Conservation (phyloP, 306 rosid genomes). For the Corylus avellana region DNA sequence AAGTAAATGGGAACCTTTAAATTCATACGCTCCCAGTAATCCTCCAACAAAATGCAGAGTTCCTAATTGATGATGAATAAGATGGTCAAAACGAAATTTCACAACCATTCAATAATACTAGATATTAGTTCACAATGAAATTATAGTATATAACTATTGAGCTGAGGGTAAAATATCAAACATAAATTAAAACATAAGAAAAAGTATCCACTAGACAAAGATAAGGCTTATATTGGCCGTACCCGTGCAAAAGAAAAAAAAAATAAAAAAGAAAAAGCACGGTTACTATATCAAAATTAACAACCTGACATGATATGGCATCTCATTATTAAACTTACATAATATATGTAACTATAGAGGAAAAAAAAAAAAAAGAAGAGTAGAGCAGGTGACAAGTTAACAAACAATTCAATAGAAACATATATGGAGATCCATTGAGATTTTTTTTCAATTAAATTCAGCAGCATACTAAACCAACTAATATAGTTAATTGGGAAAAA, state of each 20-base stretch:
- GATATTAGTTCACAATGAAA: not conserved
- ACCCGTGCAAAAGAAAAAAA: not conserved
- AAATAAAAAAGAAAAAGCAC: not conserved
- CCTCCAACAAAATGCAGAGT: slow-evolving; percentile 90
- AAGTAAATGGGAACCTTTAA: slow-evolving; percentile 89
- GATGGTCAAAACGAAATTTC: not conserved
- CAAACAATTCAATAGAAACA: too few relatives aligned
- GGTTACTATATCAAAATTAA: not conserved
- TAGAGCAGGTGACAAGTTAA: too few relatives aligned
- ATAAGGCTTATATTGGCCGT: not conserved
- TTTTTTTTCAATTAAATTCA: too few relatives aligned
- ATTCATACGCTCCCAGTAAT: slow-evolving; percentile 96
- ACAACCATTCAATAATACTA: not conserved
- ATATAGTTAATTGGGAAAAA: too few relatives aligned
- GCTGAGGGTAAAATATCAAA: not conserved
- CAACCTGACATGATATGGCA: not conserved
- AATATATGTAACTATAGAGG: not conserved
- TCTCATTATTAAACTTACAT: not conserved
- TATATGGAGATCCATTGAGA: too few relatives aligned
- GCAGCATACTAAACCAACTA: too few relatives aligned
- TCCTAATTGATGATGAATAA: slow-evolving; percentile 52
- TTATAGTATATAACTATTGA: not conserved
- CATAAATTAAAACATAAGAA: not conserved
- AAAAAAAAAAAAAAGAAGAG: too few relatives aligned
- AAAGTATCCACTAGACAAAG: not conserved